Conservation (phyloP, 352 stramenopile species). For the Phytophthora uliginosa region DNA sequence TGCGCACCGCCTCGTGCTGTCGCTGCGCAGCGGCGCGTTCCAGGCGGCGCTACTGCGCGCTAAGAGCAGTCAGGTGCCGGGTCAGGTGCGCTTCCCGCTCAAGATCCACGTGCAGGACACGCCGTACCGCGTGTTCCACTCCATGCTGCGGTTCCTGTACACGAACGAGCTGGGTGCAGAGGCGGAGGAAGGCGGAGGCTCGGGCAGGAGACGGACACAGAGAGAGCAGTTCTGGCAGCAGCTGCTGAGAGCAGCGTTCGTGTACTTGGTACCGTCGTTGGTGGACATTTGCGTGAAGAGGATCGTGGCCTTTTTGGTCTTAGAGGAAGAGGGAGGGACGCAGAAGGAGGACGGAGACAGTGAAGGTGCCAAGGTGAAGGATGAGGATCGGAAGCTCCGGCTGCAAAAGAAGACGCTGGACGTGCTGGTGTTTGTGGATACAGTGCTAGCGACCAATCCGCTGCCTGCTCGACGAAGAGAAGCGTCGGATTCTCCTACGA, state of each 20-base stretch:
- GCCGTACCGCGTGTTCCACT: slow-evolving; percentile 76
- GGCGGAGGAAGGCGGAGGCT: background rate
- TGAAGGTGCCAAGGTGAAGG: slow-evolving; percentile 7
- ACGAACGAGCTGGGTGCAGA: slow-evolving; percentile 63
- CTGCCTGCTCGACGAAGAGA: slow-evolving; percentile 35
- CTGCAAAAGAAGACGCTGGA: slow-evolving; percentile 45
- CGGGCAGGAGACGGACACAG: slow-evolving; percentile 15
- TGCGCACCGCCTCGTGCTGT: slow-evolving; percentile 81
- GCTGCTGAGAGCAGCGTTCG: slow-evolving; percentile 70
- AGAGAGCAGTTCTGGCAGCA: slow-evolving; percentile 73
- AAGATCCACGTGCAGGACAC: slow-evolving; percentile 89
- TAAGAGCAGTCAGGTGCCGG: slow-evolving; percentile 74
- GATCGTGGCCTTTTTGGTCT: slow-evolving; percentile 46
- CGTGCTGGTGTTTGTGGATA: slow-evolving; percentile 72
- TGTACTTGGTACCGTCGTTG: slow-evolving; percentile 79
- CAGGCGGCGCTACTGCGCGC: slow-evolving; percentile 64
- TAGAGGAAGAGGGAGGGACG: slow-evolving; percentile 14
- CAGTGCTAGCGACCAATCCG: slow-evolving; percentile 59
- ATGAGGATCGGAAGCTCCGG: slow-evolving; percentile 7
- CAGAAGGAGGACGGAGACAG: slow-evolving; percentile 3
- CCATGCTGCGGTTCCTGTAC: slow-evolving; percentile 81
- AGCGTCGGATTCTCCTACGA: slow-evolving; percentile 8
- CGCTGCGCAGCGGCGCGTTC: slow-evolving; percentile 82
- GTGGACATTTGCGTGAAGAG: slow-evolving; percentile 69
- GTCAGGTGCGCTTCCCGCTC: slow-evolving; percentile 80